Base-by-base conservation (phyloP, 441 rosid genomes). In the Eruca vesicaria region DNA sequence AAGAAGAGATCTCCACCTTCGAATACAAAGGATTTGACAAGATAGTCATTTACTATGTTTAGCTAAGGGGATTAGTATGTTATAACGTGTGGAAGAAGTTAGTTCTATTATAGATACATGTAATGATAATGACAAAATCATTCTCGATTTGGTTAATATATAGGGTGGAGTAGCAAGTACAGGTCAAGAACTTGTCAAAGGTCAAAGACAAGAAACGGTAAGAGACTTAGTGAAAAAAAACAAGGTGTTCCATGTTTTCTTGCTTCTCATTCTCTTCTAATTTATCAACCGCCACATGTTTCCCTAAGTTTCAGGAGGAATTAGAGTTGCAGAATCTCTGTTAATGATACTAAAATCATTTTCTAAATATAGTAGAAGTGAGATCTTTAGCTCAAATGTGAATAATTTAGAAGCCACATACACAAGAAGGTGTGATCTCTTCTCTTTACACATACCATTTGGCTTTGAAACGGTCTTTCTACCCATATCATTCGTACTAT, bases 131-230 rank as follows among this genome's bases (percentile, higher is more conserved):
- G 52, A 63, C 2, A 29, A 20, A 38, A 70, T 57, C 33, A 32
- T 57, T 33, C 2, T 43, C 19, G 28, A 76, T 12, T 63, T 15
- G 66, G 59, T 21, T 57, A 7, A 16, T 9, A 53, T 63, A 56
- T 32, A 58, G 59, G 41, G 79, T 38, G 64, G 36, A 62, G 65
- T 68, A 53, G 33, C 14, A 6, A 68, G 56, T 55, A 55, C 55
- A 38, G 76, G 76, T 77, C 76, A 77, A 77, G 57, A 71, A 65
- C 48, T 77, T 77, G 68, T 71, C 68, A 65, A 77, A 45, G 72
- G 72, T 77, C 76, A 77, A 65, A 64, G 15, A 64, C 53, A 63
- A 76, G 67, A 70, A 70, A 57, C 60, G 75, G 80, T 70, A 50
- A 69, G 56, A 65, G 23, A 71, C 66, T 65, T 4, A 56, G 75